These are phyloP conservation scores for Pholiota conissans DNA, from an alignment of 768 basidiomycete genomes.

Conservation along the genomic window DNA sequence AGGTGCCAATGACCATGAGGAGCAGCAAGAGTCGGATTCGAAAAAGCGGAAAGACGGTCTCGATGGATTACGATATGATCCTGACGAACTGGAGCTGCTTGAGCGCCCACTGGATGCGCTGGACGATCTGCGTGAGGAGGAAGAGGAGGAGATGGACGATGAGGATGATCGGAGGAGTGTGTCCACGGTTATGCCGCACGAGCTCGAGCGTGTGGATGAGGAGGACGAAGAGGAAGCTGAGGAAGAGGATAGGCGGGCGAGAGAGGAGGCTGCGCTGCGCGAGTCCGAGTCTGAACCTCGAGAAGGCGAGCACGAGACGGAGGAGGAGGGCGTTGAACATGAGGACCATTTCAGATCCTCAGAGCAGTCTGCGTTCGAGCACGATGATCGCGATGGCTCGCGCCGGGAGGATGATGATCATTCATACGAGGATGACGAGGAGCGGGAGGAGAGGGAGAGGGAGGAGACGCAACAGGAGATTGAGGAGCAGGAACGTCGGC, in stretches of 20 bases:
- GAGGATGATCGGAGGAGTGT: slow-evolving; percentile 76
- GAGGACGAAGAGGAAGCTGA: slow-evolving; percentile 66
- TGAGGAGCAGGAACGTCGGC: slow-evolving; percentile 30
- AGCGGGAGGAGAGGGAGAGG: slow-evolving; percentile 7
- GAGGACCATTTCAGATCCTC: slow-evolving; percentile 8
- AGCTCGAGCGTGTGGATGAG: slow-evolving; percentile 71
- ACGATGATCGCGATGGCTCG: slow-evolving; percentile 4
- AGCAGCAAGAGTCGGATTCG: slow-evolving; percentile 29
- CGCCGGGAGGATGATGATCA: slow-evolving; percentile 15
- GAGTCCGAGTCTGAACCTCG: not conserved
- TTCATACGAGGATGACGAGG: slow-evolving; percentile 7
- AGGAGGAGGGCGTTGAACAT: slow-evolving; percentile 11
- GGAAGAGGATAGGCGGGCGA: slow-evolving; percentile 13
- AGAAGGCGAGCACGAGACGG: not conserved
- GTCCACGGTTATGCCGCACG: slow-evolving; percentile 66
- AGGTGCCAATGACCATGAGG: slow-evolving; percentile 3
- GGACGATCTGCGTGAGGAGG: slow-evolving; percentile 46
- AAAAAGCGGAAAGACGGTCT: slow-evolving; percentile 8
- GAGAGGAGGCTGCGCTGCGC: not conserved
- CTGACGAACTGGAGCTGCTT: slow-evolving; percentile 27
- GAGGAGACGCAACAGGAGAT: slow-evolving; percentile 16
- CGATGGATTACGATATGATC: slow-evolving; percentile 1
- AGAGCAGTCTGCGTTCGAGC: slow-evolving; percentile 1
- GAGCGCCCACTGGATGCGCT: not conserved
- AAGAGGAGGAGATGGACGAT: slow-evolving; percentile 34